Evolutionary conservation across 2,329 filamentous ascomycete species (phyloP).

Genomic region (Parascedosporium putredinis): DNA sequence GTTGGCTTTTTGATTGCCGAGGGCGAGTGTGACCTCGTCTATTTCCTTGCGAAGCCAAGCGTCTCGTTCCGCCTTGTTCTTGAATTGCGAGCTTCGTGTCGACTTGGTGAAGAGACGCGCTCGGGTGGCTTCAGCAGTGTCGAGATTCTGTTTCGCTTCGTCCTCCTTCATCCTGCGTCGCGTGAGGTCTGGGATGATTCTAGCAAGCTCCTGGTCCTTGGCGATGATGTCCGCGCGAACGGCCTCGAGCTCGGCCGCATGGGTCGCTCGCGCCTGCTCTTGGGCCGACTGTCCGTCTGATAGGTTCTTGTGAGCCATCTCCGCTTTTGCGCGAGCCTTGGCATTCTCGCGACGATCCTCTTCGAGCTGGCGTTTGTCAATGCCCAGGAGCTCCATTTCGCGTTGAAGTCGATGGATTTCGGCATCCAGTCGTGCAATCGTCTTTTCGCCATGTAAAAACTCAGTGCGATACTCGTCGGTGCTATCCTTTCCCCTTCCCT

Average conservation of each 20-base stretch:
- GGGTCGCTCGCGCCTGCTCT: slow-evolving; percentile 60
- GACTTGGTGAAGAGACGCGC: slow-evolving; percentile 86
- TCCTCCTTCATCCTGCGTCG: slow-evolving; percentile 63
- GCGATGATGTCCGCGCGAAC: slow-evolving; percentile 64
- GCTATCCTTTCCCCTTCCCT: slow-evolving; percentile 75
- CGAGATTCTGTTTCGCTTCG: slow-evolving; percentile 59
- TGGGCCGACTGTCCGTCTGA: slow-evolving; percentile 72
- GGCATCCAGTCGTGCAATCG: slow-evolving; percentile 64
- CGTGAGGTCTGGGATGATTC: slow-evolving; percentile 68
- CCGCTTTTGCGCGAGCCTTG: slow-evolving; percentile 70
- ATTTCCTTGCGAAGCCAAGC: slow-evolving; percentile 73
- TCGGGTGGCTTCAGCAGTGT: slow-evolving; percentile 63
- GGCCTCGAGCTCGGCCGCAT: slow-evolving; percentile 60
- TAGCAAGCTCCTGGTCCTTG: slow-evolving; percentile 65
- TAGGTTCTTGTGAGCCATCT: slow-evolving; percentile 73
- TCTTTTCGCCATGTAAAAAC: slow-evolving; percentile 69
- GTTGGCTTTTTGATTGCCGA: slow-evolving; percentile 75
- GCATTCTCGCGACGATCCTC: slow-evolving; percentile 78
- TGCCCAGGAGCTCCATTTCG: slow-evolving; percentile 71
- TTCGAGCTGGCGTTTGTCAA: slow-evolving; percentile 80
- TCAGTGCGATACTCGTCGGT: slow-evolving; percentile 70
- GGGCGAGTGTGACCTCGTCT: slow-evolving; percentile 62
- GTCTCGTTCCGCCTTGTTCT: slow-evolving; percentile 80
- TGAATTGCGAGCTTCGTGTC: slow-evolving; percentile 76
- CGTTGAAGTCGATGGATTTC: slow-evolving; percentile 73